These are phyloP conservation scores for Endothia cerciana DNA, from an alignment of 2,329 filamentous ascomycete genomes.

Conservation along the genomic window DNA sequence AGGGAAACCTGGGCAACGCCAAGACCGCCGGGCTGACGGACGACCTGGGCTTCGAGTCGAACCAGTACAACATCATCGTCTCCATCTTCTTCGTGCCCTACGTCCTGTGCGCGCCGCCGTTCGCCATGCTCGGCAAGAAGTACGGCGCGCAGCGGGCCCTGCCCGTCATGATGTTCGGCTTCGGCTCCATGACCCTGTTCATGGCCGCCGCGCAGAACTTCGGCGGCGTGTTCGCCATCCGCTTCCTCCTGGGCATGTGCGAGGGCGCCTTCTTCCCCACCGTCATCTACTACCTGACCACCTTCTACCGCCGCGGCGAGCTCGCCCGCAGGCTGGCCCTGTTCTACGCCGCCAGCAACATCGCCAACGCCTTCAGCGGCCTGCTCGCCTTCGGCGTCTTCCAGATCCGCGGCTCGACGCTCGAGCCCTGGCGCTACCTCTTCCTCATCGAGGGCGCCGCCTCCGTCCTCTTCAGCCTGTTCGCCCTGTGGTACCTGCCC, in stretches of 20 bases:
- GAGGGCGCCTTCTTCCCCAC: slow-evolving; percentile 72
- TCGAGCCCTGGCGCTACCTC: slow-evolving; percentile 51
- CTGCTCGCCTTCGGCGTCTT: slow-evolving; percentile 59
- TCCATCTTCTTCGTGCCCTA: slow-evolving; percentile 76
- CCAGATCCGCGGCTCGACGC: slow-evolving; percentile 42
- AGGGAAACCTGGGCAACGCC: slow-evolving; percentile 59
- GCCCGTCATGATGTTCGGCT: slow-evolving; percentile 67
- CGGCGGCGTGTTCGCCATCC: slow-evolving; percentile 65
- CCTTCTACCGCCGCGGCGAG: slow-evolving; percentile 73
- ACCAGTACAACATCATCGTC: slow-evolving; percentile 72
- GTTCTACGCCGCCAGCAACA: slow-evolving; percentile 63
- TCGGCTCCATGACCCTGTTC: slow-evolving; percentile 67
- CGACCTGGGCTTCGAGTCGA: slow-evolving; percentile 61
- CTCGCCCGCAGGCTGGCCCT: slow-evolving; percentile 71
- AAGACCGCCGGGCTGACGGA: slow-evolving; percentile 56
- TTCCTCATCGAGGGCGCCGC: slow-evolving; percentile 58
- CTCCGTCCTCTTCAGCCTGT: slow-evolving; percentile 63
- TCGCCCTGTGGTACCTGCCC: slow-evolving; percentile 73
- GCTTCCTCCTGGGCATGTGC: slow-evolving; percentile 72
- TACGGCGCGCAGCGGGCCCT: slow-evolving; percentile 67
- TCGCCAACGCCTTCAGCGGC: slow-evolving; percentile 66
- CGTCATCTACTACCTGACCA: slow-evolving; percentile 61
- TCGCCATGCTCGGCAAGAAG: slow-evolving; percentile 69
- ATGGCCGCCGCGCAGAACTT: slow-evolving; percentile 62
- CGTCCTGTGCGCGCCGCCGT: slow-evolving; percentile 68